Evolutionary conservation across 768 basidiomycete species (phyloP).

Genomic region (Naganishia vishniacii): DNA sequence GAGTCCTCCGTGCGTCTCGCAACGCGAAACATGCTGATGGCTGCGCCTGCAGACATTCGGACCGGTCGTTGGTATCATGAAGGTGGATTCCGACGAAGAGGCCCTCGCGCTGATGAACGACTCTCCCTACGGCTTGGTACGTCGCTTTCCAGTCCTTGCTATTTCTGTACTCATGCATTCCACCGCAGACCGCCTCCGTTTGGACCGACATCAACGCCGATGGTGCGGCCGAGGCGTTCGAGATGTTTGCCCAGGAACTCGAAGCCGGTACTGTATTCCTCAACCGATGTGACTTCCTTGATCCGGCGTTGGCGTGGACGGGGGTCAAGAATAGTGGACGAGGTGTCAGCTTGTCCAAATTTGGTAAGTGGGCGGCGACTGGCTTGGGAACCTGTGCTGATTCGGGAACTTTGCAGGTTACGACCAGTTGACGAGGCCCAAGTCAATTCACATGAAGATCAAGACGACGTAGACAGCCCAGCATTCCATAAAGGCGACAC

Average conservation of each 20-base stretch:
- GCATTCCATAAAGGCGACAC: too few relatives aligned
- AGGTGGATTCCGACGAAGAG: conserved; percentile 75
- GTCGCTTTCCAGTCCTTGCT: conserved; percentile 19
- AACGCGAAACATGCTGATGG: background rate
- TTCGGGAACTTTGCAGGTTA: conserved; percentile 30
- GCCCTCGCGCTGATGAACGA: conserved; percentile 92
- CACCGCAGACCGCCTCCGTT: conserved; percentile 66
- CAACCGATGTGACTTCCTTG: conserved; percentile 82
- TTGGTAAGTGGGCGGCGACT: conserved; percentile 53
- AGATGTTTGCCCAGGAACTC: conserved; percentile 62
- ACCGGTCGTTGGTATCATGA: conserved; percentile 86
- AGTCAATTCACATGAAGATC: conserved; percentile 46
- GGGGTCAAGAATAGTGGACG: conserved; percentile 90
- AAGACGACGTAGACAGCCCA: conserved; percentile 26
- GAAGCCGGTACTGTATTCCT: conserved; percentile 89
- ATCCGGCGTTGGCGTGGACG: conserved; percentile 90
- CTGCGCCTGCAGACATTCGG: conserved; percentile 81
- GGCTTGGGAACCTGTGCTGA: background rate
- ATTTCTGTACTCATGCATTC: background rate
- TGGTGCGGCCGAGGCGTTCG: conserved; percentile 65
- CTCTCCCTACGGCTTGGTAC: conserved; percentile 74
- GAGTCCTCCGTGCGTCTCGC: background rate
- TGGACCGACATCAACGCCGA: conserved; percentile 73
- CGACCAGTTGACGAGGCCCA: conserved; percentile 46
- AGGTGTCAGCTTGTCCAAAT: conserved; percentile 82